phyloP scores from a whole-genome alignment of 1,284 basidiomycete genomes.

The Ganoderma sinense region DNA sequence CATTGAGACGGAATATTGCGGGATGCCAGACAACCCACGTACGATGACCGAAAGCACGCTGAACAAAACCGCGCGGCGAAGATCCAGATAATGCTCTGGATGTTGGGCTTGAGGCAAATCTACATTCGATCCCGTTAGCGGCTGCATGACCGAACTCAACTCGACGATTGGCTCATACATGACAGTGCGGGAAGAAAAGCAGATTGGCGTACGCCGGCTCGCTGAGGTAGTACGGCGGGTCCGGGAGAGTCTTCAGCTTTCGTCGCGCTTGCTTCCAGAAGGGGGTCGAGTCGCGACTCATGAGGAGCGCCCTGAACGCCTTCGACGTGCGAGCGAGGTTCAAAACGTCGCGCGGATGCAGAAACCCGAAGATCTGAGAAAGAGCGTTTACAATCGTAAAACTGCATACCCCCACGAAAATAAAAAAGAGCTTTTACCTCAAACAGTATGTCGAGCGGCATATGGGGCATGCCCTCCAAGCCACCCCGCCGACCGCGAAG shows the following conservation, averaged over 20 bases:
- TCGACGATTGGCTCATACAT: conserved; percentile 4
- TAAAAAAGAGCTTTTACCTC: conserved; percentile 22
- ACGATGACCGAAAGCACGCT: not conserved
- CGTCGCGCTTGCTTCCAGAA: conserved; percentile 20
- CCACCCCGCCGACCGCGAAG: conserved; percentile 23
- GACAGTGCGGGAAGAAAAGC: conserved; percentile 21
- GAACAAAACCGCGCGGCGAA: not conserved
- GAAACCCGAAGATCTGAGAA: conserved; percentile 20
- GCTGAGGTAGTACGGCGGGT: conserved; percentile 23
- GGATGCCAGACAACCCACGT: not conserved
- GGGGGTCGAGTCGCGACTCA: conserved; percentile 14
- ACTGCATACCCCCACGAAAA: not conserved
- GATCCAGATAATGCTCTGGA: not conserved
- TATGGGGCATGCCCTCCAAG: conserved; percentile 28
- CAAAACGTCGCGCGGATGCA: conserved; percentile 30
- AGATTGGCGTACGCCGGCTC: conserved; percentile 29
- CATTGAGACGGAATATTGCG: not conserved
- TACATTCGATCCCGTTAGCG: not conserved
- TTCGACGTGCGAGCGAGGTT: conserved; percentile 25
- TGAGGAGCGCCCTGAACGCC: conserved; percentile 27
- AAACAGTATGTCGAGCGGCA: conserved; percentile 35
- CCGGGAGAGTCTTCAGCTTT: conserved; percentile 16
- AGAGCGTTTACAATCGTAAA: not conserved
- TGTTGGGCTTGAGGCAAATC: conserved; percentile 9
- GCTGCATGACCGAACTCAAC: not conserved